phyloP scores from a whole-genome alignment of 257 asterid species.

The Prunella vulgaris region DNA sequence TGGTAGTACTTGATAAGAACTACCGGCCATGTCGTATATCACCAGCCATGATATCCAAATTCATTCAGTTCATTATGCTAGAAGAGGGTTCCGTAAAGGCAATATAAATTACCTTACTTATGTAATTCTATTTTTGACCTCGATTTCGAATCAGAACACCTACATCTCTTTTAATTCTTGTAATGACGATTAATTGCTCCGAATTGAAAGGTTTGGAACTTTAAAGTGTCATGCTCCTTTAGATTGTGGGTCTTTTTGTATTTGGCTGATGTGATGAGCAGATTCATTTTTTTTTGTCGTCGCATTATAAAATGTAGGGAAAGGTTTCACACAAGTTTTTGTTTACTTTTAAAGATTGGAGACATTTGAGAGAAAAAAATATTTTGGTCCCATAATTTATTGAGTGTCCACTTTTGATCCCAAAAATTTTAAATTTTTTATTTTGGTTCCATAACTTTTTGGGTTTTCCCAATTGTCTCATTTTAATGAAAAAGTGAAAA shows the following conservation, averaged over 20 bases:
- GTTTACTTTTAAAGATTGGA: no score
- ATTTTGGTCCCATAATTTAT: no score
- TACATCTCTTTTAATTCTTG: neutral
- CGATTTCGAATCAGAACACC: neutral
- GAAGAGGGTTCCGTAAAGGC: neutral
- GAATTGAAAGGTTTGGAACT: neutral
- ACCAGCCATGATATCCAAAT: neutral
- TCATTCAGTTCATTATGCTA: neutral
- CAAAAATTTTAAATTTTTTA: no score
- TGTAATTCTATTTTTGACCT: neutral
- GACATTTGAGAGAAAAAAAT: no score
- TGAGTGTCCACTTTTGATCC: no score
- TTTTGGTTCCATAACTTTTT: no score
- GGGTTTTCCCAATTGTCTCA: no score
- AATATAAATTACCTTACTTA: neutral
- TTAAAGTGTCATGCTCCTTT: neutral
- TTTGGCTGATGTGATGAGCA: neutral
- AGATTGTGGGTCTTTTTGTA: neutral
- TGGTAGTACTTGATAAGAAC: neutral
- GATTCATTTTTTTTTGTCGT: neutral
- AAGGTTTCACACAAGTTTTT: no score
- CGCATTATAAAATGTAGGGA: no score
- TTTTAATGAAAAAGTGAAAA: no score
- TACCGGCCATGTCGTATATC: neutral
- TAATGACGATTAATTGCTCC: neutral